These are phyloP conservation scores for Wallacemonas sp. DNA, from an alignment of 208 protist genomes.

Conservation along the genomic window DNA sequence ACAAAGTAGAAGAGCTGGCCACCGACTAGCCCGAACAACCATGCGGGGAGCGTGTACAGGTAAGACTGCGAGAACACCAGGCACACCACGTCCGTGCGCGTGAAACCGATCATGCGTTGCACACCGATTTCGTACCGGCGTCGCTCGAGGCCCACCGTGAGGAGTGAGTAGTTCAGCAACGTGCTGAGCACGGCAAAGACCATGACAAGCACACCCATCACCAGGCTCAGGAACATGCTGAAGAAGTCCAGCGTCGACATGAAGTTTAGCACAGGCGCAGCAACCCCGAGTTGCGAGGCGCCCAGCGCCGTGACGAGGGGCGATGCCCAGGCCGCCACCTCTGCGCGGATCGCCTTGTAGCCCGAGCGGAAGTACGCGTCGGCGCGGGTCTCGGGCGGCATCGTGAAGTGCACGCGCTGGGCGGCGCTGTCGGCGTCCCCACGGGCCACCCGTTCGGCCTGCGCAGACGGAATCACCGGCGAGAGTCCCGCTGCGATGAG, in stretches of 20 bases:
- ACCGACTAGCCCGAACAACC: slow-evolving; percentile 67
- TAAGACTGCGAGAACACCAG: slow-evolving; percentile 70
- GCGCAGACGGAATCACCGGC: slow-evolving; percentile 18
- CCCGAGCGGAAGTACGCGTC: slow-evolving; percentile 38
- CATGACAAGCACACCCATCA: slow-evolving; percentile 87
- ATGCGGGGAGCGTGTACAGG: slow-evolving; percentile 81
- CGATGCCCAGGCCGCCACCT: slow-evolving; percentile 46
- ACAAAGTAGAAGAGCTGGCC: slow-evolving; percentile 60
- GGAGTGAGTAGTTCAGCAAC: slow-evolving; percentile 93
- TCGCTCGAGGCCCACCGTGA: slow-evolving; percentile 92
- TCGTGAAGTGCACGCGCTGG: slow-evolving; percentile 44
- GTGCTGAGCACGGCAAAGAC: slow-evolving; percentile 83
- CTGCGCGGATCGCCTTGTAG: slow-evolving; percentile 47
- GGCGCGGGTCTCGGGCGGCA: slow-evolving; percentile 27
- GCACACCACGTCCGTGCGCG: slow-evolving; percentile 34
- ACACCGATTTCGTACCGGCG: slow-evolving; percentile 94
- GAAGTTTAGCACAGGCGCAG: slow-evolving; percentile 59
- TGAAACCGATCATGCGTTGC: slow-evolving; percentile 92
- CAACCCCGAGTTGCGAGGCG: slow-evolving; percentile 58
- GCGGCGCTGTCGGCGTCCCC: slow-evolving; percentile 28
- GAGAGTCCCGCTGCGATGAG: slow-evolving; percentile 34
- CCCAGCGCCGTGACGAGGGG: slow-evolving; percentile 55
- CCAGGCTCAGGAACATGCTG: slow-evolving; percentile 87
- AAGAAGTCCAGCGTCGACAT: slow-evolving; percentile 75
- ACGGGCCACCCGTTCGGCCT: slow-evolving; percentile 16